Percentiles rank a stretch among this genome's conserved stretches.
Evolutionary conservation across 768 basidiomycete genomes (phyloP).

Genomic region (Favolaschia claudopus): DNA sequence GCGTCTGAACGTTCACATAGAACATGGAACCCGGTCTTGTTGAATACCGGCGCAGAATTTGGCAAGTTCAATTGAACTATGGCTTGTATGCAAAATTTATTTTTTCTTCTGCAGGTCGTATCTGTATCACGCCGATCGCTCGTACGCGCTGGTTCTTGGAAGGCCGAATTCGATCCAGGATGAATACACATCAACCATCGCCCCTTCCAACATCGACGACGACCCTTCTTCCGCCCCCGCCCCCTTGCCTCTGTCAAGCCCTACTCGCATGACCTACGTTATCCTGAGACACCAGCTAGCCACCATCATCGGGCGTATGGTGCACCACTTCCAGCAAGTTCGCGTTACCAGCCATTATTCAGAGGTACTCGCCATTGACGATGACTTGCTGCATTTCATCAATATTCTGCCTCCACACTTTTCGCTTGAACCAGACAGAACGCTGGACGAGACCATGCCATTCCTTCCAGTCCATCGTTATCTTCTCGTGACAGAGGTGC

Average conservation of each 20-base stretch:
- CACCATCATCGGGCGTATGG: constrained; percentile 86
- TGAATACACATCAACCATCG: constrained; percentile 83
- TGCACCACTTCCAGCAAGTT: constrained; percentile 92
- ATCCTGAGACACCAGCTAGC: constrained; percentile 87
- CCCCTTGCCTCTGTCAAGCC: constrained; percentile 66
- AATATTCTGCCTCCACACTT: constrained; percentile 81
- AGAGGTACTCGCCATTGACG: constrained; percentile 83
- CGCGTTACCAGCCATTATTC: constrained; percentile 79
- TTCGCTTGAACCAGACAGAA: constrained; percentile 76
- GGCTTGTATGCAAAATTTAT: not conserved
- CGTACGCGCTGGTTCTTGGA: constrained; percentile 90
- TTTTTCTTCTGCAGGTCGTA: constrained; percentile 66
- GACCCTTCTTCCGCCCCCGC: constrained; percentile 53
- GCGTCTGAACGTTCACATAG: constrained; percentile 42
- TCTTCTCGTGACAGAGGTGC: constrained; percentile 87
- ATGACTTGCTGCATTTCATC: constrained; percentile 82
- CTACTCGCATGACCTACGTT: constrained; percentile 88
- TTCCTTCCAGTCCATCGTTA: constrained; percentile 87
- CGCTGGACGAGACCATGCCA: constrained; percentile 68
- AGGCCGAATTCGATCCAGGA: constrained; percentile 91
- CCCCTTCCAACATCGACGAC: constrained; percentile 78
- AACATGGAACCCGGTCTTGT: constrained; percentile 77
- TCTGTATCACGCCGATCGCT: constrained; percentile 92
- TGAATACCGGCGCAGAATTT: constrained; percentile 90
- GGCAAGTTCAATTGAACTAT: constrained; percentile 52